These are phyloP conservation scores for Rutstroemia sp. DNA, from an alignment of 2,329 filamentous ascomycete species.

Conservation along the genomic window DNA sequence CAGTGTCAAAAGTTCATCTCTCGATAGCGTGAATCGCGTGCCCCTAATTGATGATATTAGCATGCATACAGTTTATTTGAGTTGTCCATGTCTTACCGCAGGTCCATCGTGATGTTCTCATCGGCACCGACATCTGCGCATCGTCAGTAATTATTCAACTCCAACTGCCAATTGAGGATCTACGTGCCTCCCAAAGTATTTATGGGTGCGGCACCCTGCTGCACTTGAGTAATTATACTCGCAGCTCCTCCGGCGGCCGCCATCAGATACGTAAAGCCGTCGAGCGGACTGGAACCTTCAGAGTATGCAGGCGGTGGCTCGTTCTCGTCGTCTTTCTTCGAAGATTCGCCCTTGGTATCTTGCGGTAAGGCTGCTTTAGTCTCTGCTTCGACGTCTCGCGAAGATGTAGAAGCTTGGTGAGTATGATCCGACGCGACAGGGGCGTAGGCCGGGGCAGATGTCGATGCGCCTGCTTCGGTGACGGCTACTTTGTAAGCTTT, in stretches of 20 bases:
- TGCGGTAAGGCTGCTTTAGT: conserved; percentile 79
- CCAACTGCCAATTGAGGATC: background rate
- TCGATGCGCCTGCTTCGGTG: conserved; percentile 31
- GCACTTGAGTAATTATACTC: conserved; percentile 99
- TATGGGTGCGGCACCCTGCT: conserved; percentile 79
- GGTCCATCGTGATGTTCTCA: conserved; percentile 90
- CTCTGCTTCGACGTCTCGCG: conserved; percentile 52
- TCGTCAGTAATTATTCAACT: conserved; percentile 9
- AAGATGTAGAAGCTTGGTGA: conserved; percentile 18
- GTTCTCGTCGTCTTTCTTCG: conserved; percentile 71
- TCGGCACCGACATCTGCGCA: conserved; percentile 69
- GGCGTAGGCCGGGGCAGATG: conserved; percentile 48
- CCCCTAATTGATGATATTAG: conserved; percentile 51
- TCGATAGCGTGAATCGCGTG: conserved; percentile 84
- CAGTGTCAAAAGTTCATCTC: conserved; percentile 89
- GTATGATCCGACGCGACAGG: conserved; percentile 33
- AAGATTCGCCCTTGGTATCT: conserved; percentile 70
- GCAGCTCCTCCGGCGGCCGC: conserved; percentile 91
- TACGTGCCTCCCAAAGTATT: conserved; percentile 76
- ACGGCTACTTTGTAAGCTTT: conserved; percentile 32
- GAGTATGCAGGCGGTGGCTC: conserved; percentile 95
- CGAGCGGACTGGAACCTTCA: conserved; percentile 86
- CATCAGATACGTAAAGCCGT: conserved; percentile 95
- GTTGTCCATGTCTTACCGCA: conserved; percentile 57
- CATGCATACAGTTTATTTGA: conserved; percentile 6